Percentiles rank a stretch among this genome's conserved stretches.
These are phyloP conservation scores for Lichtheimia ramosa DNA, from an alignment of 371 early-diverging fungal genomes.

Conservation along the genomic window DNA sequence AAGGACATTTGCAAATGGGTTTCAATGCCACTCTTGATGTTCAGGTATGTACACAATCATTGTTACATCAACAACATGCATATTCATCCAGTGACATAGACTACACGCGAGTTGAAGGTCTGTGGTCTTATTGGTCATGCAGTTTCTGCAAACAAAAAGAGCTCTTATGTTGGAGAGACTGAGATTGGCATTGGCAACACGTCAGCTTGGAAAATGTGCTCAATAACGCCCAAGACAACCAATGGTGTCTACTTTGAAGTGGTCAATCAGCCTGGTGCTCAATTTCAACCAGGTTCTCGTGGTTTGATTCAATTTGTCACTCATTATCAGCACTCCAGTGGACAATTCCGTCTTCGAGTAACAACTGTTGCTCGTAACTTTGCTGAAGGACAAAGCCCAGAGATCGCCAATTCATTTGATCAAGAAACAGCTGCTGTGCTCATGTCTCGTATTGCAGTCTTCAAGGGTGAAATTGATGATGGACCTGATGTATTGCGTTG, in stretches of 20 bases:
- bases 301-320: conserved; percentile 96
- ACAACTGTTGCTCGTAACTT: conserved; percentile 95
- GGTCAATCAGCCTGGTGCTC: conserved; percentile 79
- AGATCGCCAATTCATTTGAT: conserved; percentile 94
- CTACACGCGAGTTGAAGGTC: conserved; percentile 91
- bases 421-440: conserved; percentile 99
- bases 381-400: conserved; percentile 87
- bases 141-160: conserved; percentile 87
- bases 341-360: conserved; percentile 89
- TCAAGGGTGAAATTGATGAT: conserved; percentile 98
- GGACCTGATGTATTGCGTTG: conserved; percentile 98
- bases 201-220: conserved; percentile 93
- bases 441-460: conserved; percentile 98
- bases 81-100: conserved; percentile 19
- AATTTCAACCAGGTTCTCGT: conserved; percentile 83
- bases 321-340: conserved; percentile 93
- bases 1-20: conserved; percentile 90
- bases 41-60: conserved; percentile 20
- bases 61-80: no score
- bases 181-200: conserved; percentile 98
- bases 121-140: conserved; percentile 97
- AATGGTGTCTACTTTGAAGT: conserved; percentile 95
- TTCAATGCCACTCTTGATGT: conserved; percentile 99
- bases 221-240: conserved; percentile 85
- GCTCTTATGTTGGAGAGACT: conserved; percentile 92